Evolutionary conservation across 345 rosid genomes (phyloP).

Genomic region (Sonneratia caseolaris): DNA sequence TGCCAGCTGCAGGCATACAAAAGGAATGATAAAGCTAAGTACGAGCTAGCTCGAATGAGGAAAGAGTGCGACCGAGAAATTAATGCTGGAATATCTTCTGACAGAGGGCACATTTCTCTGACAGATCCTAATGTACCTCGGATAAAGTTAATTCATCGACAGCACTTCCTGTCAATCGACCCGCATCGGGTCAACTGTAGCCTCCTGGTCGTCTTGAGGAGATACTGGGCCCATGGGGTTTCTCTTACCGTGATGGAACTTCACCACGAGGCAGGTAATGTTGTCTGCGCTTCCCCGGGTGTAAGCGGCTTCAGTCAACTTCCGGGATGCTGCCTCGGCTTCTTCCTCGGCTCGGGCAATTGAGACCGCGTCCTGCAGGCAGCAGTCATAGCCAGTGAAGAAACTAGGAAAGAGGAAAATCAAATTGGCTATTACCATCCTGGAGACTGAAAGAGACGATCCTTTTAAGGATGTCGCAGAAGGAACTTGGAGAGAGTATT

Average conservation of each 20-base stretch:
- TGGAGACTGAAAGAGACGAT: background rate
- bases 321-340: conserved; percentile 66
- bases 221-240: conserved; percentile 14
- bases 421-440: background rate
- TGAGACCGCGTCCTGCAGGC: conserved; percentile 61
- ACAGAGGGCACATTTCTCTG: too few relatives aligned
- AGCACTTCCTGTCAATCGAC: background rate
- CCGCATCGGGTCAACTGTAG: background rate
- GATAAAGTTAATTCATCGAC: background rate
- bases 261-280: conserved; percentile 86
- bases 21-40: too few relatives aligned
- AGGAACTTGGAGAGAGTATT: background rate
- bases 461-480: background rate
- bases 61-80: too few relatives aligned
- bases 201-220: background rate
- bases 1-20: too few relatives aligned
- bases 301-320: conserved; percentile 70
- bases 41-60: too few relatives aligned
- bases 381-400: background rate
- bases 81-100: too few relatives aligned
- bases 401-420: background rate
- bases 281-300: conserved; percentile 82
- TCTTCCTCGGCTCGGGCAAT: conserved; percentile 61
- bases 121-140: conserved; percentile 1
- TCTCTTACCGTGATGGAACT: conserved; percentile 42